Evolutionary conservation across 768 basidiomycete species (phyloP), one percentile per base, ranked within the genome.

Genomic region (Saitozyma sp.): DNA sequence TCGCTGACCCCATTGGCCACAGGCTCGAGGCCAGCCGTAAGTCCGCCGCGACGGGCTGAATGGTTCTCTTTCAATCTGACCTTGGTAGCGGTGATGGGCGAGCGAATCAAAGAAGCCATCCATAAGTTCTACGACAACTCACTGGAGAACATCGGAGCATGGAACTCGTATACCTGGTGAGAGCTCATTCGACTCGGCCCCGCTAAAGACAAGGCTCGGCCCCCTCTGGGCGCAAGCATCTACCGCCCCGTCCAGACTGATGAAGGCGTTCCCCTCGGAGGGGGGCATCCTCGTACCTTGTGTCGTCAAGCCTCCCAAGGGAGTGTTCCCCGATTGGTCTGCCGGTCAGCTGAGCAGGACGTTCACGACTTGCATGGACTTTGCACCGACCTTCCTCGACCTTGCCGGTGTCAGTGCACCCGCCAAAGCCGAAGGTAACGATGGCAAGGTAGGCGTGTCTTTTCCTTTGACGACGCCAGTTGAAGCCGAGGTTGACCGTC

Each of bases 341-440:
- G 20, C 51, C 9, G 59, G 62, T 13, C 6, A 38, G 1, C 46
- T 67, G 11, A 57, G 59, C 1, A 70, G 71, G 43, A 64, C 67
- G 14, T 78, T 78, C 62, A 71, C 76, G 1, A 78, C 76, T 1
- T 63, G 68, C 52, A 78, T 78, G 77, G 77, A 78, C 53, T 62
- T 78, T 10, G 41, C 71, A 8, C 77, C 75, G 1, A 78, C 77
- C 3, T 19, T 77, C 16, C 38, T 50, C 41, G 20, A 13, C 17
- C 41, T 17, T 10, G 29, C 29, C 29, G 29, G 49, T 17, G 49
- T 17, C 49, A 29, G 49, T 17, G 49, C 17, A 50, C n/a, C 9
- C 29, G 49, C 29, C 49, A 11, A 9, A 3, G 49, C 49, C 17
- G 49, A 29, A 6, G 14, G 6, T 10, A 9, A 2, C 2, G 29